These are phyloP conservation scores for Blechomonas ayalai DNA, from an alignment of 208 protist genomes.

Conservation along the genomic window DNA sequence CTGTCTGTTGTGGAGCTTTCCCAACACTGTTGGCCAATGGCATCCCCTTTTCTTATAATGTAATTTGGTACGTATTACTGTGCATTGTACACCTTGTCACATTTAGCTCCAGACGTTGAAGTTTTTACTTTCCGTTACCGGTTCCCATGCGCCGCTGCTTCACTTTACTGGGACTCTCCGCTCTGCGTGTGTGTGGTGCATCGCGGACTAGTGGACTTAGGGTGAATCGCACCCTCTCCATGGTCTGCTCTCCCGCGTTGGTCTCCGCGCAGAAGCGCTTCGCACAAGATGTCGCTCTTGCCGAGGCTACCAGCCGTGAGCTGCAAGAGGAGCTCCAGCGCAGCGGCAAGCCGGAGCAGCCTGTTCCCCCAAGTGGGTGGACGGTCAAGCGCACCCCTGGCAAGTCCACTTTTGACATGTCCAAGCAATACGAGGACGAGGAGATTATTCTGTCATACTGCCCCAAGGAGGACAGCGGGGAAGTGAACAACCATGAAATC, in stretches of 20 bases:
- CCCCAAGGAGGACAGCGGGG: slow-evolving; percentile 31
- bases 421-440: slow-evolving; percentile 68
- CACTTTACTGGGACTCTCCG: slow-evolving; percentile 1
- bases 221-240: not conserved
- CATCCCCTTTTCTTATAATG: too few species aligned
- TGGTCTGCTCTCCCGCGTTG: slow-evolving; percentile 3
- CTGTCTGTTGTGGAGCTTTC: slow-evolving; percentile 4
- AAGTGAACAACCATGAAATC: slow-evolving; percentile 48
- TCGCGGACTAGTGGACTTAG: not conserved
- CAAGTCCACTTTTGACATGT: slow-evolving; percentile 59
- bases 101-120: too few species aligned
- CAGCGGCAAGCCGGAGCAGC: slow-evolving; percentile 61
- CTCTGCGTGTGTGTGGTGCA: too few species aligned
- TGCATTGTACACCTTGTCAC: too few species aligned
- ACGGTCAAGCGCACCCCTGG: slow-evolving; percentile 52
- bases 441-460: slow-evolving; percentile 66
- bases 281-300: slow-evolving; percentile 43
- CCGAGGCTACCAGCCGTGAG: slow-evolving; percentile 50
- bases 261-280: slow-evolving; percentile 37
- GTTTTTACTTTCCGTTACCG: too few species aligned
- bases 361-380: slow-evolving; percentile 67
- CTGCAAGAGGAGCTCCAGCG: slow-evolving; percentile 81
- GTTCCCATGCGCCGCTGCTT: slow-evolving; percentile 11
- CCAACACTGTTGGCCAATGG: too few species aligned
- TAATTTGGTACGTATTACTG: too few species aligned